Evolutionary conservation across 495 filamentous ascomycete species (phyloP).

Genomic region (Penicillium argentinense): DNA sequence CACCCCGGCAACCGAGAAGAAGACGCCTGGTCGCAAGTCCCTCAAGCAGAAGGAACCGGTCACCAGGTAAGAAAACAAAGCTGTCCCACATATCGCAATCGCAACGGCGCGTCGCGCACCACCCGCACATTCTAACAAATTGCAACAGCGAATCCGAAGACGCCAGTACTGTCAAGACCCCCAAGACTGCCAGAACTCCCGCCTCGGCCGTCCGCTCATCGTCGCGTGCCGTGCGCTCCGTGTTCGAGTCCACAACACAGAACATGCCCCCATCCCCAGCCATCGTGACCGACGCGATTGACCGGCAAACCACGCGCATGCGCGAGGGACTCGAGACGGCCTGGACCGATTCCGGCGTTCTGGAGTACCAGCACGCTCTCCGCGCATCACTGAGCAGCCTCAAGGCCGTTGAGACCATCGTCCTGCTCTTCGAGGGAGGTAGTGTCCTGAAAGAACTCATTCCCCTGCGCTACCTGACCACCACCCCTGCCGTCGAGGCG

Average conservation of each 20-base stretch:
- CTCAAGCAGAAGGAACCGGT: slow-evolving; percentile 46
- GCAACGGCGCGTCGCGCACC: slow-evolving; percentile 1
- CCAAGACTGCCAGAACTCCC: slow-evolving; percentile 1
- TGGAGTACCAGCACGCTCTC: slow-evolving; percentile 48
- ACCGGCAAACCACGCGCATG: slow-evolving; percentile 66
- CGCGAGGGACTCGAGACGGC: slow-evolving; percentile 48
- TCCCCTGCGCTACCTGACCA: slow-evolving; percentile 68
- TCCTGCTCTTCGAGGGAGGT: slow-evolving; percentile 61
- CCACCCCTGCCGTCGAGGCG: slow-evolving; percentile 58
- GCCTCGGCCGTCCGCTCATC: slow-evolving; percentile 6
- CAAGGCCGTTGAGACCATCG: slow-evolving; percentile 64
- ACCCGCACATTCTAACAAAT: slow-evolving; percentile 1
- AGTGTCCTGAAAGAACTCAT: slow-evolving; percentile 42
- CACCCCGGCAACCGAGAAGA: slow-evolving; percentile 30
- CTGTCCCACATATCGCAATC: neutral
- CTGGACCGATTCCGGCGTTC: slow-evolving; percentile 46
- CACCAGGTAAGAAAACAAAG: slow-evolving; percentile 35
- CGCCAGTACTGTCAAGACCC: neutral
- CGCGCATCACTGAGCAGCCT: slow-evolving; percentile 63
- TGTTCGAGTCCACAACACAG: slow-evolving; percentile 23
- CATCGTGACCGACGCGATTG: slow-evolving; percentile 77
- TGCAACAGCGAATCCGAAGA: slow-evolving; percentile 19
- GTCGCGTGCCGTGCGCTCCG: slow-evolving; percentile 51
- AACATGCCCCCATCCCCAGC: slow-evolving; percentile 77
- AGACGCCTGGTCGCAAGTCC: slow-evolving; percentile 32